phyloP scores from a whole-genome alignment of 1,284 basidiomycete species.

The Chalciporus piperatoides region DNA sequence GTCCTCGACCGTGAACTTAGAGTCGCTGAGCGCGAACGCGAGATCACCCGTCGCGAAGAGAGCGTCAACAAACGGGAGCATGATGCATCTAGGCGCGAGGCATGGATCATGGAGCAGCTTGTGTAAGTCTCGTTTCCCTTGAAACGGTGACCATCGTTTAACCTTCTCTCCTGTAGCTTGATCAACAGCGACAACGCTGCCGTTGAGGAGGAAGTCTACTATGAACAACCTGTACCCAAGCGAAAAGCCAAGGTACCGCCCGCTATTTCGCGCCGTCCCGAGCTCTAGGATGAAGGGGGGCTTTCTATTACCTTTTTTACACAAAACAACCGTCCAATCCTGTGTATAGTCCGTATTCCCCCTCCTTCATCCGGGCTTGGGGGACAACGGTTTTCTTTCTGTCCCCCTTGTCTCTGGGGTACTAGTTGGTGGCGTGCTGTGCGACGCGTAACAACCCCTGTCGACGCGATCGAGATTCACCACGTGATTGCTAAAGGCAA shows the following conservation, averaged over 20 bases:
- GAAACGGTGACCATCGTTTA: slow-evolving; percentile 12
- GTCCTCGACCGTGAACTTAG: slow-evolving; percentile 77
- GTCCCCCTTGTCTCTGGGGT: slow-evolving; percentile 68
- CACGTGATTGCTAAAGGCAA: slow-evolving; percentile 43
- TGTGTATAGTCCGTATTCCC: slow-evolving; percentile 68
- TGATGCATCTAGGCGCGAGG: slow-evolving; percentile 76
- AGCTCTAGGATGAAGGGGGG: slow-evolving; percentile 89
- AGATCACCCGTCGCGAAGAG: slow-evolving; percentile 79
- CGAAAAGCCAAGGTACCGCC: slow-evolving; percentile 85
- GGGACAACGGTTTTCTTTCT: slow-evolving; percentile 69
- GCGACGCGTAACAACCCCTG: slow-evolving; percentile 35
- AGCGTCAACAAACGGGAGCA: slow-evolving; percentile 76
- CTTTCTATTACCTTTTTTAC: slow-evolving; percentile 39
- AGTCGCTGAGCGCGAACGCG: slow-evolving; percentile 76
- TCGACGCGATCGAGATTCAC: slow-evolving; percentile 33
- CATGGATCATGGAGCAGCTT: slow-evolving; percentile 86
- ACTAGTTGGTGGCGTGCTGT: slow-evolving; percentile 36
- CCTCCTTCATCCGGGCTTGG: slow-evolving; percentile 84
- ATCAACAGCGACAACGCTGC: slow-evolving; percentile 63
- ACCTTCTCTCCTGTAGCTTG: slow-evolving; percentile 40
- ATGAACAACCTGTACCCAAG: slow-evolving; percentile 62
- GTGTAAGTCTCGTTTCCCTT: slow-evolving; percentile 50
- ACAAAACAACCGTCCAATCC: slow-evolving; percentile 32
- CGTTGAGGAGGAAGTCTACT: slow-evolving; percentile 75
- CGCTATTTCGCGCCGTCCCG: slow-evolving; percentile 75